Evolutionary conservation across 2,329 filamentous ascomycete genomes (phyloP), one percentile per base, ranked within the genome.

Genomic region (Diaporthe citriasiana): DNA sequence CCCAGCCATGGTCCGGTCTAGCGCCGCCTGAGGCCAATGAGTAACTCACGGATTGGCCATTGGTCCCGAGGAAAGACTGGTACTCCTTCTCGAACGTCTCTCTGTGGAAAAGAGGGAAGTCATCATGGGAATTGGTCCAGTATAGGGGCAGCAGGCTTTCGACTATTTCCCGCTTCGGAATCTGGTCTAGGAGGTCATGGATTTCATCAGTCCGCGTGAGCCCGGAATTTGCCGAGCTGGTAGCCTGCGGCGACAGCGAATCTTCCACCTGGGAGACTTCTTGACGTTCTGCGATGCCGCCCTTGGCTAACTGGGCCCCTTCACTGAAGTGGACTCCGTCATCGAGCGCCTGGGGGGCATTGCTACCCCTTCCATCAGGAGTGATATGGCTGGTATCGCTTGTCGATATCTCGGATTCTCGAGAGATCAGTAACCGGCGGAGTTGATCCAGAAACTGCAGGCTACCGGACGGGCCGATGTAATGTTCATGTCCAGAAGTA

Each of bases 381-480:
- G 45, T 38, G 15, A 25, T 13, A 3, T 53, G 63, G 45, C 5
- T n/a, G 4, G 33, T 40, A n/a, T 7, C 12, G 27, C 45, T 9
- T 1, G 63, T 25, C 19, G 63, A 53, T 17, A n/a, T 27, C 47
- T 53, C 47, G 9, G 33, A 17, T 7, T 68, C 63, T 68, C 63
- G 30, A 6, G 63, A 68, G 47, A 68, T 68, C 8, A 68, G 45
- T 7, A 68, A 25, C n/a, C 63, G 47, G 33, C 82, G 80, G 1
- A 84, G 78, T 70, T 83, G 79, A 2, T 80, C 81, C 59, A 82
- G 77, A 63, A 84, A 84, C 71, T 81, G 80, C 19, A 83, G 78
- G 2, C 80, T 82, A 1, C 82, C 82, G 0, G 82, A 83, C 4
- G 82, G 82, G 0, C 82, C 82, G 35, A 83, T 83, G 55, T 83